Base-by-base conservation (phyloP, 208 protist species). In the Trypanosoma avium region DNA sequence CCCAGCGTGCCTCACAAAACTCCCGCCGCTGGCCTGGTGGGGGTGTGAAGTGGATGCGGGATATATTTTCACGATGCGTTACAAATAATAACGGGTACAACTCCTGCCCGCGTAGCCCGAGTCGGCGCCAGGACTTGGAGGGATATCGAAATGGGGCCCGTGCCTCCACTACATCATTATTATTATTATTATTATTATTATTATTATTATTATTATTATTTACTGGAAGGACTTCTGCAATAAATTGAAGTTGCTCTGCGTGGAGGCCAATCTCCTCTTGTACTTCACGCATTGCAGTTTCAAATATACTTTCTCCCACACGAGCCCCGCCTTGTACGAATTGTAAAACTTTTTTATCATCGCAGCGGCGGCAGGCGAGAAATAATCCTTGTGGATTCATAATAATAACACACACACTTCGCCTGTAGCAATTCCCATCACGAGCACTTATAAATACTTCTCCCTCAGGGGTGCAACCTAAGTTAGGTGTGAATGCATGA, bases 71-170 rank as follows among this genome's bases (percentile, higher is more conserved):
- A 9, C 47, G 56, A 0, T 77, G 33, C 2, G 59, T 60, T 29
- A 65, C 45, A 56, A 77, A 80, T 1, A 84, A 55, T 2, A 79
- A 43, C 5, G 81, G 81, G 56, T 81, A 88, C 40, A 88, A 63
- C 60, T 88, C 74, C 58, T 88, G 81, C 3, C 81, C 77, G 0
- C 4, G 21, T 15, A 81, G 57, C 10, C 74, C 77, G 5, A 53
- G 4, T 17, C 75, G 81, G 15, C 58, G 52, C 81, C 81, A 88
- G 6, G 52, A 61, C 30, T 88, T 88, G 3, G 70, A 70, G 0
- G 12, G 21, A 54, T 88, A 88, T 21, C 81, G 81, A 60, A 84
- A 84, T 0, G 52, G n/a, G 0, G 52, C 48, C 6, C 75, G 63
- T 1, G 15, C 22, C 21, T 79, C 74, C 27, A 29, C 5, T 5